phyloP scores from a whole-genome alignment of 2,329 filamentous ascomycete genomes.

The Penicillium sp. region DNA sequence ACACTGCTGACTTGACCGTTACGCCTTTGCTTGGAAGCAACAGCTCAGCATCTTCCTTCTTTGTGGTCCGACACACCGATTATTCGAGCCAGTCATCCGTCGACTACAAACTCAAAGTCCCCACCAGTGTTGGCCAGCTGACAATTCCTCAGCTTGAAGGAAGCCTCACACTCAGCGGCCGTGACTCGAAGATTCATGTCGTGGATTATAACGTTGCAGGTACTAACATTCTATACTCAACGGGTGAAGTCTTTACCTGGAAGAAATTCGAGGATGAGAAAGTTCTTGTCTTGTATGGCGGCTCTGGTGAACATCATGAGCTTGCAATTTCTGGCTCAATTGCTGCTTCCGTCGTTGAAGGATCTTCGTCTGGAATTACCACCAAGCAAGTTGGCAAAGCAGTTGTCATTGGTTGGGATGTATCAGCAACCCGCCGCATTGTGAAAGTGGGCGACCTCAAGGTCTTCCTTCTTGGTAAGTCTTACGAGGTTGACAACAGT shows the following conservation, averaged over 20 bases:
- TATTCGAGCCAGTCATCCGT: slow-evolving; percentile 60
- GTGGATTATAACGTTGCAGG: slow-evolving; percentile 43
- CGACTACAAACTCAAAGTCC: slow-evolving; percentile 61
- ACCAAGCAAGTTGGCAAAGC: slow-evolving; percentile 30
- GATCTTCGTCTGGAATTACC: slow-evolving; percentile 31
- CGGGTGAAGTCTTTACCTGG: slow-evolving; percentile 48
- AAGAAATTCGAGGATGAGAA: slow-evolving; percentile 61
- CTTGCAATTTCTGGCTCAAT: slow-evolving; percentile 35
- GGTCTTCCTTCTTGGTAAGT: slow-evolving; percentile 55
- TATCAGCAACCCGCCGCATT: slow-evolving; percentile 48
- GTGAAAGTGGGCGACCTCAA: slow-evolving; percentile 46
- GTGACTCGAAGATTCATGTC: slow-evolving; percentile 47
- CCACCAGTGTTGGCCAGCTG: slow-evolving; percentile 40
- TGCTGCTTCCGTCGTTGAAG: slow-evolving; percentile 31
- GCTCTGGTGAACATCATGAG: slow-evolving; percentile 41
- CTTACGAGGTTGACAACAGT: background rate
- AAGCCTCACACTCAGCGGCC: slow-evolving; percentile 38
- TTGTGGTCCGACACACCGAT: slow-evolving; percentile 63
- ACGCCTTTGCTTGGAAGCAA: slow-evolving; percentile 59
- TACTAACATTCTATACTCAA: slow-evolving; percentile 44
- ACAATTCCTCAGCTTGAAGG: slow-evolving; percentile 44
- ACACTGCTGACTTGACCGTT: slow-evolving; percentile 55
- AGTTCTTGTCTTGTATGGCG: slow-evolving; percentile 43
- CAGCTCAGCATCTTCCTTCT: slow-evolving; percentile 52
- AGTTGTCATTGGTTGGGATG: slow-evolving; percentile 52